Base-by-base conservation (phyloP, 805 yeast genomes). In the Ogataea zsoltii region DNA sequence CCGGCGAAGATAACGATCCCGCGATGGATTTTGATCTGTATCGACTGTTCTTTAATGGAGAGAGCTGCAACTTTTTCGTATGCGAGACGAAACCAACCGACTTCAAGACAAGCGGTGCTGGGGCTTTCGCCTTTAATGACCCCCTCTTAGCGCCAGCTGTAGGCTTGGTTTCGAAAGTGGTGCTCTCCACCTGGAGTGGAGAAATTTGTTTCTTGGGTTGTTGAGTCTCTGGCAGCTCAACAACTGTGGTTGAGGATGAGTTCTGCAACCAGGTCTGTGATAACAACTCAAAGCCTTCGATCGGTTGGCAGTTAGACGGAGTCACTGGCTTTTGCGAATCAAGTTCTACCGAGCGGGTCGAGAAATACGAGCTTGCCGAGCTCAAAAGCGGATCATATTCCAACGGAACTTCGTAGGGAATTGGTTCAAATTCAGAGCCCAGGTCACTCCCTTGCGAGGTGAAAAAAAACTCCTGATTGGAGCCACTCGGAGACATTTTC, bases 11-110 rank as follows among this genome's bases (percentile, higher is more conserved):
- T 16, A 34, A 31, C 2, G 45, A 45, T 7, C 35, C 32, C n/a
- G 44, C 34, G 14, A 41, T 15, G 1, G 58, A 52, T 32, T 55
- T 56, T 7, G 58, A 48, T 33, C 49, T 46, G 31, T 33, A 40
- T n/a, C 43, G 44, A 14, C 42, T 34, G 30, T 38, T 35, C 23
- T 39, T 51, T 19, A 33, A 26, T 21, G 53, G 48, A 16, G 53
- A 46, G 14, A 42, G 17, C 5, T 40, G 41, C 6, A 41, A 35
- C 30, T 38, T 48, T 16, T 37, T 44, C n/a, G 34, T 13, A 17
- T 29, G 38, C 3, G 42, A 16, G 16, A 17, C 7, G 12, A 17
- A 26, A 10, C 29, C 23, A 11, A n/a, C 14, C 7, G 41, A 19
- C 4, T 15, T 30, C 14, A 38, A 10, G n/a, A 29, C 30, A 15